Evolutionary conservation across 2,329 filamentous ascomycete genomes (phyloP), one percentile per base, ranked within the genome.

Genomic region (Beauveria bassiana): DNA sequence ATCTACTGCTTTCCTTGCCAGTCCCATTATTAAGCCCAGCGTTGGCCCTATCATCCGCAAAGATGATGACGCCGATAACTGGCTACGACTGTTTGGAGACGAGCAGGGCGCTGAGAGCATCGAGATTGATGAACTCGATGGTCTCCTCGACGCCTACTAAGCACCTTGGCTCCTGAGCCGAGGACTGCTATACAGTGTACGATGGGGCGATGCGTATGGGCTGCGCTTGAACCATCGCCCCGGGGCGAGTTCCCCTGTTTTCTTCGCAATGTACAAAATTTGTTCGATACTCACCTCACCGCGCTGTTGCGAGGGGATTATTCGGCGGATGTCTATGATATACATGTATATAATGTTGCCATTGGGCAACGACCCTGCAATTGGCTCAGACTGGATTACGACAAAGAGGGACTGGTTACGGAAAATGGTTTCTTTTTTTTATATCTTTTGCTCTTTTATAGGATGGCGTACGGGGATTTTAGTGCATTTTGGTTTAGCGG

Each of bases 41-140:
- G 64, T 67, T 55, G 55, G 69, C 60, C 68, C 70, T 46, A 67
- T 65, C 46, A 59, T 65, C 54, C 70, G 72, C 56, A 76, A 75
- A 66, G 74, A 75, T 18, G 74, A 77, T 18, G 73, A 76, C 26
- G 66, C 69, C 24, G 73, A 76, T 52, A 71, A 66, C 65, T 77
- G 77, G 65, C 66, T 79, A 61, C 78, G 75, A 63, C 66, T 78
- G 26, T 70, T 74, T 54, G 74, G 85, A 67, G 84, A 85, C 76
- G 88, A 89, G 70, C 82, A 82, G 71, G 91, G 87, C 71, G 92
- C 93, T 1, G 95, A 98, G 77, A 89, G 86, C 66, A 88, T 98
- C 67, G 92, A 96, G 73, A 84, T 98, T 54, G 91, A 96, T 52
- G 95, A 99, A 79, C 86, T 98, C 26, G 93, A 98, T 70, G 86